Evolutionary conservation across 1,284 basidiomycete species (phyloP), one percentile per base, ranked within the genome.

Genomic region (Trametes hirsuta): DNA sequence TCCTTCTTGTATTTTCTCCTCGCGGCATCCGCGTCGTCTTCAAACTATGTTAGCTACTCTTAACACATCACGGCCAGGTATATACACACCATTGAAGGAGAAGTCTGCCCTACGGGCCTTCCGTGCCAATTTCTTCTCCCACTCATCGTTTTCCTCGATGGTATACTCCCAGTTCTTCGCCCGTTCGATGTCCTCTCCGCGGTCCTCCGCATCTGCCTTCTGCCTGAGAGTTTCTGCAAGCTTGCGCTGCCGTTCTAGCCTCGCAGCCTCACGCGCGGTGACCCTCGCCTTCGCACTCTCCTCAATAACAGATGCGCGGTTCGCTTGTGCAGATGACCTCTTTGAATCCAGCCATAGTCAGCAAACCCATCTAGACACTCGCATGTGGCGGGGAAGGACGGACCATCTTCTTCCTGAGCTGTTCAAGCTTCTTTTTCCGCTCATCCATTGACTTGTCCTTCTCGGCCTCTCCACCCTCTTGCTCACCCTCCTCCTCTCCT

Each of bases 151-250:
- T 76, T 97, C 94, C 77, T 97, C 95, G 57, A 97, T 91, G 22
- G 89, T 92, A 78, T 93, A 98, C 69, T 93, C 88, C 94, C 94
- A 97, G 70, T 94, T 94, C 81, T 94, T 94, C 69, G 86, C 84
- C 58, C 95, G 80, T 67, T 88, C 85, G 2, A 86, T 79, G 66
- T 88, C 86, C 69, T 90, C 93, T 12, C 96, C 97, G 0, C 83
- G 80, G 62, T 95, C 95, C 71, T 91, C 89, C 0, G 95, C 93
- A 66, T 97, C 93, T 2, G 91, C 87, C 76, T 96, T 95, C 64
- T 87, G 79, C 9, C 95, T 86, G 62, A 98, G 74, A n/a, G 82
- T 87, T 74, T 97, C 95, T 0, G 95, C 95, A 34, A 98, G 82
- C 72, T 90, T 92, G 54, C 89, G 86, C 74, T 97, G 94, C 68